Conservation (phyloP, 169 alveolate genomes). For the Plasmodium falciparum region DNA sequence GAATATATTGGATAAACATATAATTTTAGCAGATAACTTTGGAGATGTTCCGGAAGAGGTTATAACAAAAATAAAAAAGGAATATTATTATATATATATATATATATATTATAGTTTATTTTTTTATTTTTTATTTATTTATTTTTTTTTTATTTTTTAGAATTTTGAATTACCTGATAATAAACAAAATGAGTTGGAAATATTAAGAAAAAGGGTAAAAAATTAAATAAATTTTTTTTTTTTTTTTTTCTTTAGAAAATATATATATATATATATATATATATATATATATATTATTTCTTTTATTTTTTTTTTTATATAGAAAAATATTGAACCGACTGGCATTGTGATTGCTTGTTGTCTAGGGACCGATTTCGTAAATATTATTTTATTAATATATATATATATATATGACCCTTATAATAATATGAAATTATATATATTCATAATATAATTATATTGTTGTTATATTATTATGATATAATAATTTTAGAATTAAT, state of each 20-base stretch:
- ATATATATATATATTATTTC: too few species aligned
- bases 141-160: conserved; percentile 9
- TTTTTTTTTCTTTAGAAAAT: background rate
- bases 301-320: conserved; percentile 13
- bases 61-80: background rate
- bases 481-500: background rate
- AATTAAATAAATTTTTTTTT: background rate
- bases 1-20: conserved; percentile 42
- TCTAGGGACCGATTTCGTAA: conserved; percentile 71
- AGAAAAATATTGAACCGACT: conserved; percentile 50
- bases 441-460: background rate
- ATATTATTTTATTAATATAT: background rate
- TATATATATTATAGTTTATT: background rate
- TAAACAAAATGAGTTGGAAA: conserved; percentile 32
- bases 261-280: background rate
- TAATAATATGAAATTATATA: background rate
- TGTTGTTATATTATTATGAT: background rate
- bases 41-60: conserved; percentile 21
- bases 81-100: background rate
- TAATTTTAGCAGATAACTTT: conserved; percentile 3
- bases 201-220: conserved; percentile 35
- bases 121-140: too few species aligned
- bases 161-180: conserved; percentile 39
- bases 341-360: conserved; percentile 64
- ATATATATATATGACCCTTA: background rate